Base-by-base conservation (phyloP, 1,284 basidiomycete genomes). In the Apiotrichum mycotoxinovorans region DNA sequence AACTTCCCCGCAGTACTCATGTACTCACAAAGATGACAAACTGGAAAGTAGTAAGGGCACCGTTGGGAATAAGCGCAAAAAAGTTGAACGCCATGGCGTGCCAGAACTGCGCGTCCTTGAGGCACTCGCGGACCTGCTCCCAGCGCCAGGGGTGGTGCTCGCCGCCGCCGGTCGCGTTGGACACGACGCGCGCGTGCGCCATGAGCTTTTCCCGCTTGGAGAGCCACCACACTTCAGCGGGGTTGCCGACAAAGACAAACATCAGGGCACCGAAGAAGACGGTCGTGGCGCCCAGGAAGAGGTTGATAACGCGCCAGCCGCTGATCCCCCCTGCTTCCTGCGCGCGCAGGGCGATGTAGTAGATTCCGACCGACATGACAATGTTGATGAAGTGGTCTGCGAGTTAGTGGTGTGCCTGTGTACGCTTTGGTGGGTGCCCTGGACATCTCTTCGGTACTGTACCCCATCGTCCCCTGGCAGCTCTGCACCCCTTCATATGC, bases 301-400 rank as follows among this genome's bases (percentile, higher is more conserved):
- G 64, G 57, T 67, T 67, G 63, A 70, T 70, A 12, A 63, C 65
- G 18, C 67, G 54, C 68, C 68, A 68, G 0, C 57, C 67, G 18
- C 62, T 59, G 5, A 64, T 46, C 2, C 51, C 54, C 34, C 67
- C 67, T 4, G 49, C 18, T 44, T 55, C 42, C 43, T 66, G 51
- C 2, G 67, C 54, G n/a, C 60, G 54, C 26, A 56, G 48, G 20
- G 64, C 68, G 42, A 70, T 60, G 40, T 33, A 62, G 58, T 70
- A 70, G 64, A 62, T 66, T 37, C 47, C 51, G 4, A 58, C 51
- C 18, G 51, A 47, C 27, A 62, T 59, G 41, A 61, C 25, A 43
- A 61, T 51, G 33, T 18, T 26, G 45, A 58, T 49, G 48, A 62
- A 54, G 12, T 49, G 46, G 51, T 62, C 57, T 58, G 37, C 1